These are phyloP conservation scores for Sphaceloma murrayae DNA, from an alignment of 2,329 filamentous ascomycete species.

Conservation along the genomic window DNA sequence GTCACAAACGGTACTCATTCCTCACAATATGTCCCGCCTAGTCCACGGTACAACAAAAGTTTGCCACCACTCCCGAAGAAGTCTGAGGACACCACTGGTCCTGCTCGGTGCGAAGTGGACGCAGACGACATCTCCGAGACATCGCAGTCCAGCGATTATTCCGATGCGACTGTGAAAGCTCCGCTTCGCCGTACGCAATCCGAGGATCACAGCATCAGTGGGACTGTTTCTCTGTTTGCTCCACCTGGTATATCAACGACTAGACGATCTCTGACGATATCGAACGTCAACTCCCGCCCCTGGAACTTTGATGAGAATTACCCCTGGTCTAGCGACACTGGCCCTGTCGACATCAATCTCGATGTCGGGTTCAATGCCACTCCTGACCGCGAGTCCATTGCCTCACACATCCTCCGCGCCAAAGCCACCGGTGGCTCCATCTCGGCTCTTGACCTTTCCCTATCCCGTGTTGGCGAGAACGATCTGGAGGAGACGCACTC, in stretches of 20 bases:
- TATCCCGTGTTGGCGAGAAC: slow-evolving; percentile 15
- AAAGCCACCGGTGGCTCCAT: slow-evolving; percentile 10
- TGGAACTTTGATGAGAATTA: slow-evolving; percentile 42
- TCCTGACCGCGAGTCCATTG: slow-evolving; percentile 25
- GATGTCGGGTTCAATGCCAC: slow-evolving; percentile 26
- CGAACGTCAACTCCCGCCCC: slow-evolving; percentile 33
- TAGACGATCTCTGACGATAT: slow-evolving; percentile 28
- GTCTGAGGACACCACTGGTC: slow-evolving; percentile 3
- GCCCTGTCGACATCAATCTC: slow-evolving; percentile 34
- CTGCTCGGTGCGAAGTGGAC: slow-evolving; percentile 3
- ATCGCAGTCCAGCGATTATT: slow-evolving; percentile 10
- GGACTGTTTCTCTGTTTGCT: not conserved
- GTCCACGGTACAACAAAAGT: slow-evolving; percentile 27
- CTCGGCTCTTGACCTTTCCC: slow-evolving; percentile 14
- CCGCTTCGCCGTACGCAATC: slow-evolving; percentile 25
- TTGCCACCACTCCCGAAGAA: slow-evolving; percentile 28
- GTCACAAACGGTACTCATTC: slow-evolving; percentile 31
- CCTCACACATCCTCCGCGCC: slow-evolving; percentile 23
- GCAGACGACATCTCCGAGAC: slow-evolving; percentile 17
- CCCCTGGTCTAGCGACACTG: slow-evolving; percentile 34
- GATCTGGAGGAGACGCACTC: slow-evolving; percentile 6
- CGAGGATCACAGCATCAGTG: slow-evolving; percentile 13
- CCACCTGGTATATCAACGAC: slow-evolving; percentile 7
- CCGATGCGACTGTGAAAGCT: slow-evolving; percentile 14
- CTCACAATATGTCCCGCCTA: slow-evolving; percentile 12